Percentiles rank a stretch among this genome's conserved stretches.
These are phyloP conservation scores for Borealophlyctis nickersoniae DNA, from an alignment of 192 early-diverging fungal species.

Conservation along the genomic window DNA sequence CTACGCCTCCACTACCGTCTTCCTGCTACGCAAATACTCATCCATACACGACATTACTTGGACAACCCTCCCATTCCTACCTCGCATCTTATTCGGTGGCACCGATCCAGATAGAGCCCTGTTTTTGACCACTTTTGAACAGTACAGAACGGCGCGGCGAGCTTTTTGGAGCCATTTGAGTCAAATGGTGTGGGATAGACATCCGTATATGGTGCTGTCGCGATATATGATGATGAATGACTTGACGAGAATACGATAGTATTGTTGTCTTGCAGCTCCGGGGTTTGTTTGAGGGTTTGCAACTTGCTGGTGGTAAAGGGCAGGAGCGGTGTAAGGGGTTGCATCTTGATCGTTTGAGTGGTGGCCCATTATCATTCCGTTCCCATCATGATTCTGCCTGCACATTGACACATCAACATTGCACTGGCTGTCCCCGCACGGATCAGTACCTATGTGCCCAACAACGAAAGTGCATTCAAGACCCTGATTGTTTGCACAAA, in stretches of 20 bases:
- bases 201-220: slow-evolving; percentile 79
- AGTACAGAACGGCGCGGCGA: slow-evolving; percentile 13
- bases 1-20: slow-evolving; percentile 37
- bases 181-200: slow-evolving; percentile 92
- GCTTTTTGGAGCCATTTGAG: slow-evolving; percentile 39
- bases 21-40: slow-evolving; percentile 53
- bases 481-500: no score
- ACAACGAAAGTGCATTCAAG: no score
- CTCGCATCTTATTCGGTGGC: slow-evolving; percentile 7
- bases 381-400: no score
- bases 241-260: slow-evolving; percentile 41
- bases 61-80: slow-evolving; percentile 29
- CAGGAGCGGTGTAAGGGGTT: no score
- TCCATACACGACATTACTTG: slow-evolving; percentile 40
- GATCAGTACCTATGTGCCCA: no score
- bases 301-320: no score
- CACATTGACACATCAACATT: no score
- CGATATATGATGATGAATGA: slow-evolving; percentile 87
- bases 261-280: no score
- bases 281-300: no score
- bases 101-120: slow-evolving; percentile 12
- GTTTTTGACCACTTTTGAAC: slow-evolving; percentile 7
- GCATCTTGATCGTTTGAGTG: no score
- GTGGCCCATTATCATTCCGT: no score
- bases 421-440: no score